Percentiles rank a stretch among this genome's conserved stretches.
Conservation (phyloP, 1,284 basidiomycete species). For the Cryptococcus neoformans region DNA sequence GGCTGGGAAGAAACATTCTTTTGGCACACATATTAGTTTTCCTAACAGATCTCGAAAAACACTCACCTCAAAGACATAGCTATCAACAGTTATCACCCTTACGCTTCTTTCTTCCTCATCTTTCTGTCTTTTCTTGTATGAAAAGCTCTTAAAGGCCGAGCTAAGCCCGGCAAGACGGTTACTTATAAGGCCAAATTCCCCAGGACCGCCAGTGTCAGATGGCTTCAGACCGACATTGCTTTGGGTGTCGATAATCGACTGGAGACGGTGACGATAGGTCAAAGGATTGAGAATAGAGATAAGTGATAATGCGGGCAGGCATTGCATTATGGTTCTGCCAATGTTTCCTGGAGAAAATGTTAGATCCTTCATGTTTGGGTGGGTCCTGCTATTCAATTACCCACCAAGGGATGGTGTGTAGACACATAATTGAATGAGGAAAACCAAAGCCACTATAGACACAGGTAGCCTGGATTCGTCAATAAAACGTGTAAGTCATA, state of each 20-base stretch:
- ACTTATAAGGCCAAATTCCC: neutral
- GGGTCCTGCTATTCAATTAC: neutral
- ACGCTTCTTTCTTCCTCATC: slow-evolving; percentile 4
- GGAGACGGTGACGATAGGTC: neutral
- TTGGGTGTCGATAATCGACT: neutral
- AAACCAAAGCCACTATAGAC: neutral
- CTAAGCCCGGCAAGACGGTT: neutral
- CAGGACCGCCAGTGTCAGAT: too few relatives aligned
- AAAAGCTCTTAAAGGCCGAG: neutral
- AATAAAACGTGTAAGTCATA: neutral
- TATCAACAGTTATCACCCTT: slow-evolving; percentile 2
- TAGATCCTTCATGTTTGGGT: neutral
- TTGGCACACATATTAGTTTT: neutral
- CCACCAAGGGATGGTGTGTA: neutral
- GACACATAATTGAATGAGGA: neutral
- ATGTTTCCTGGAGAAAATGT: neutral
- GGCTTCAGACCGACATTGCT: too few relatives aligned
- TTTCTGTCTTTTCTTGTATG: neutral
- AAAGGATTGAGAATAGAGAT: neutral
- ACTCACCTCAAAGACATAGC: slow-evolving; percentile 1
- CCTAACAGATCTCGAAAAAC: neutral
- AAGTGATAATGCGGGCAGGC: neutral
- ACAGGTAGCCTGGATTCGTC: neutral
- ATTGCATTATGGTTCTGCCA: neutral
- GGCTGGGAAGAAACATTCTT: neutral